Evolutionary conservation across 768 basidiomycete genomes (phyloP).

Genomic region (Solioccasus polychromus): DNA sequence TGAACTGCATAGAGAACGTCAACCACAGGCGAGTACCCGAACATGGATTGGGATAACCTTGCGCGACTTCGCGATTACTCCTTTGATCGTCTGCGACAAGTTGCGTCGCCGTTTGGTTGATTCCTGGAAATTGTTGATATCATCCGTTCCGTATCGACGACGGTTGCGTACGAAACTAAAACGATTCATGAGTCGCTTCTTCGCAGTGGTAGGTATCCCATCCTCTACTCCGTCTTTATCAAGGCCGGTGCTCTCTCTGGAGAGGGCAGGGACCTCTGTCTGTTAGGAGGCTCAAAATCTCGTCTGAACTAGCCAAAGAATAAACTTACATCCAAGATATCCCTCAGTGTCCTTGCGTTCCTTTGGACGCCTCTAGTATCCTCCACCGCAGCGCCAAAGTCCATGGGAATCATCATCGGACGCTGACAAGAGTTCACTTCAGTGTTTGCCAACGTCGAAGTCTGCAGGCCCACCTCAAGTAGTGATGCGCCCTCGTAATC

Average conservation of each 20-base stretch:
- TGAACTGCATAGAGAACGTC: slow-evolving; percentile 20
- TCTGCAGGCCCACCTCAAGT: slow-evolving; percentile 22
- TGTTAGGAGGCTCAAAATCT: slow-evolving; percentile 10
- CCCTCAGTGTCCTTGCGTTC: slow-evolving; percentile 9
- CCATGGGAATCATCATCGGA: slow-evolving; percentile 1
- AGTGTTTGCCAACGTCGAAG: background rate
- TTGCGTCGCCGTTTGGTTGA: slow-evolving; percentile 10
- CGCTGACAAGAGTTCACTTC: slow-evolving; percentile 13
- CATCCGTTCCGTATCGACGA: background rate
- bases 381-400: background rate
- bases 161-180: slow-evolving; percentile 5
- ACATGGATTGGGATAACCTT: slow-evolving; percentile 18
- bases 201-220: slow-evolving; percentile 6
- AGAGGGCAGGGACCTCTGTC: slow-evolving; percentile 6
- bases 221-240: slow-evolving; percentile 5
- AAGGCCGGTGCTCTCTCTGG: slow-evolving; percentile 5
- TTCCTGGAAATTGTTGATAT: slow-evolving; percentile 7
- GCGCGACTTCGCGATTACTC: slow-evolving; percentile 19
- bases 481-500: slow-evolving; percentile 21
- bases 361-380: background rate
- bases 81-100: slow-evolving; percentile 19
- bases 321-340: slow-evolving; percentile 18
- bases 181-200: slow-evolving; percentile 5
- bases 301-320: background rate
- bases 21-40: slow-evolving; percentile 19